Conservation (phyloP, 306 rosid species). For the Rubus parviflorus region DNA sequence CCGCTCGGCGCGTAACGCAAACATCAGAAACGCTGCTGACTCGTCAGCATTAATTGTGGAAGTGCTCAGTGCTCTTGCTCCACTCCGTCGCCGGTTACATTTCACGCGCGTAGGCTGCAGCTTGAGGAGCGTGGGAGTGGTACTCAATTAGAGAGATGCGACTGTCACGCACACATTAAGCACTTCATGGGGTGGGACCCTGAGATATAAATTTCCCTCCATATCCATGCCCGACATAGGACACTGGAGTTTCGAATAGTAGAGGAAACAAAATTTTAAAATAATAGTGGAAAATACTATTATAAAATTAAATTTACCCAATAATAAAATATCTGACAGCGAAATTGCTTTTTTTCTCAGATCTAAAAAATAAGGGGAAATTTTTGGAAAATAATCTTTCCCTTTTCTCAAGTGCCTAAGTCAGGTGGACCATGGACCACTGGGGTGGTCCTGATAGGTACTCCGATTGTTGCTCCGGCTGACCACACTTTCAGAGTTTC, state of each 20-base stretch:
- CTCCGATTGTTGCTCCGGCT: neutral
- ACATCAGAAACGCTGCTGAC: too few relatives aligned
- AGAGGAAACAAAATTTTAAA: neutral
- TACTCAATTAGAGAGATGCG: constrained; percentile 12
- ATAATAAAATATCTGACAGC: neutral
- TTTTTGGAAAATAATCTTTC: neutral
- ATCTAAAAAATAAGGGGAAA: neutral
- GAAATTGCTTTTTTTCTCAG: neutral
- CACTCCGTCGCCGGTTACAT: neutral
- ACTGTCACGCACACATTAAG: constrained; percentile 24
- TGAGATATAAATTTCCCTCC: constrained; percentile 26
- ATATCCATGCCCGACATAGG: constrained; percentile 2
- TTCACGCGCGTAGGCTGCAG: neutral
- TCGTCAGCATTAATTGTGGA: too few relatives aligned
- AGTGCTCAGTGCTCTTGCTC: too few relatives aligned
- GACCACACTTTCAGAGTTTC: neutral
- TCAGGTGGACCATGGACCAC: constrained; percentile 10
- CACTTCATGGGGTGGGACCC: constrained; percentile 34
- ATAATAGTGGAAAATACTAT: neutral
- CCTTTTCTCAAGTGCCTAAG: constrained; percentile 3
- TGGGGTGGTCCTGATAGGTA: neutral
- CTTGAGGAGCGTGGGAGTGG: constrained; percentile 5
- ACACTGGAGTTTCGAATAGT: neutral
- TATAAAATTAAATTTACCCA: too few relatives aligned
- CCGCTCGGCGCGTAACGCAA: neutral